These are phyloP conservation scores for Penicillium sp. DNA, from an alignment of 2,329 filamentous ascomycete genomes.

Conservation along the genomic window DNA sequence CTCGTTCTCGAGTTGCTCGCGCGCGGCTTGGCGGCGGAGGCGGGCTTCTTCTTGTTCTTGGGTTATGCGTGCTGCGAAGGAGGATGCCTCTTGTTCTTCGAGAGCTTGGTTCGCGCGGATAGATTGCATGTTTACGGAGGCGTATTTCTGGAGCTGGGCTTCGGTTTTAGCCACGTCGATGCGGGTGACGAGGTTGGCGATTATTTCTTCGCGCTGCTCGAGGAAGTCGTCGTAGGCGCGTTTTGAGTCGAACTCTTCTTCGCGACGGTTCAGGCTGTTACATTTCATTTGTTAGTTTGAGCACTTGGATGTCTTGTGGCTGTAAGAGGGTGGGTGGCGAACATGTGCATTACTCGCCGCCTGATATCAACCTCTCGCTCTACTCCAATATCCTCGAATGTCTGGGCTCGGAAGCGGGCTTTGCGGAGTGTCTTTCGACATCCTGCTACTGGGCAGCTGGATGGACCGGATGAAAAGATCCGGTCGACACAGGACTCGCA, in stretches of 20 bases:
- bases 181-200: constrained; percentile 79
- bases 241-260: constrained; percentile 87
- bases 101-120: constrained; percentile 53
- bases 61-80: constrained; percentile 48
- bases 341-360: constrained; percentile 66
- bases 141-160: constrained; percentile 64
- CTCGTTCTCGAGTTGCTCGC: constrained; percentile 70
- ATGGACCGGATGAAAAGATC: constrained; percentile 87
- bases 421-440: constrained; percentile 86
- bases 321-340: constrained; percentile 21
- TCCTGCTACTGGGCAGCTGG: constrained; percentile 85
- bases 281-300: background rate
- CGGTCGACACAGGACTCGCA: constrained; percentile 94
- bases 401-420: constrained; percentile 79
- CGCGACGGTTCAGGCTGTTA: constrained; percentile 76
- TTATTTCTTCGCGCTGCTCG: constrained; percentile 85
- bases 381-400: constrained; percentile 82
- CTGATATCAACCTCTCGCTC: constrained; percentile 94
- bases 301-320: background rate
- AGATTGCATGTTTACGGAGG: constrained; percentile 65
- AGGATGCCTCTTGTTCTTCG: constrained; percentile 49
- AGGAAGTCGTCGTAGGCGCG: constrained; percentile 90
- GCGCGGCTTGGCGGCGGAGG: constrained; percentile 61
- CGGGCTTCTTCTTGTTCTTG: constrained; percentile 67
- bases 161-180: constrained; percentile 65